Evolutionary conservation across 768 basidiomycete genomes (phyloP), one percentile per base, ranked within the genome.

Genomic region (Megacollybia marginata): DNA sequence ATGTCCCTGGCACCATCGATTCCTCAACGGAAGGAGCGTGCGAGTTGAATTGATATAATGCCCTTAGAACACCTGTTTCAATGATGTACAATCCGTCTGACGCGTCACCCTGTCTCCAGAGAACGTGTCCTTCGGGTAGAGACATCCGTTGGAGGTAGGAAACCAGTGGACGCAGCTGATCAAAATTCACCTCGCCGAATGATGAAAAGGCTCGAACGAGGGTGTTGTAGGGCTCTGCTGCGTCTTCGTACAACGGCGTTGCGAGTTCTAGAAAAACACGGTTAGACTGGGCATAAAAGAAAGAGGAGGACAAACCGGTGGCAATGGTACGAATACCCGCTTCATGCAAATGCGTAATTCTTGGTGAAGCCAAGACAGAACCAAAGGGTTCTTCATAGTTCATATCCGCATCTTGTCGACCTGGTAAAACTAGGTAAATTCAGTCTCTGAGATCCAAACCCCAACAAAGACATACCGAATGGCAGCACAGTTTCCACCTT

Each of bases 1-100:
- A 69, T 0, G 92, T 92, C 2, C 93, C 94, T 4, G 91, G 82
- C 0, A 94, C 90, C 92, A 95, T 95, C 2, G 87, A 89, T 67
- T 95, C 92, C 59, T 88, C 85, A 45, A 92, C 81, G 5, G 67
- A 62, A 20, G 78, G 76, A 6, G 78, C 68, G 55, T 87, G 79
- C 45, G 81, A 81, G 2, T 80, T 81, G 60, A 92, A 94, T 42
- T 71, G 65, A 66, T 97, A 98, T 16, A 76, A 76, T 0, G 94
- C 95, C 9, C 88, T 74, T 32, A 99, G 72, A 32, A 92, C 79
- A 8, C 95, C 95, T 0, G 83, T 77, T 57, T 96, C 85, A 55
- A 99, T 83, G 58, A 98, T 74, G 68, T 94, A 97, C 23, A 97
- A 65, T 5, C 88, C 92, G 58, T 92, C 86, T 0, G 93, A 75